phyloP scores from a whole-genome alignment of 1,139 yeast genomes.

The Pichia sp. region DNA sequence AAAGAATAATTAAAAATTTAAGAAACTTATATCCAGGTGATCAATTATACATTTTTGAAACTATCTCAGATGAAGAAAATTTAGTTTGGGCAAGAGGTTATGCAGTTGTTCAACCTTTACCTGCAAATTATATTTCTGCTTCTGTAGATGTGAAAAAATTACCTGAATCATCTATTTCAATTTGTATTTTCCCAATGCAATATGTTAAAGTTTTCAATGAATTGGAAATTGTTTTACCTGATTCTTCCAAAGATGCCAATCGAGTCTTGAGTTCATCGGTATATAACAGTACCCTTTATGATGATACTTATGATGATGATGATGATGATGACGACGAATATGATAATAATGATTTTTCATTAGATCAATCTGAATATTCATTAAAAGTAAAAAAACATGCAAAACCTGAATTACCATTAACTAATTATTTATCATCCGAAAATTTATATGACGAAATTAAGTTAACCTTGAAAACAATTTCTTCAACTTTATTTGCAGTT shows the following conservation, averaged over 20 bases:
- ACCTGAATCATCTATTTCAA: slow-evolving; percentile 46
- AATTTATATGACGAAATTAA: slow-evolving; percentile 51
- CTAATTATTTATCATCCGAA: slow-evolving; percentile 36
- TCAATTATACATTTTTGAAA: slow-evolving; percentile 71
- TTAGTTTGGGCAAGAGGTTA: slow-evolving; percentile 73
- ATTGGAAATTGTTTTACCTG: too few relatives aligned
- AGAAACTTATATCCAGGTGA: slow-evolving; percentile 73
- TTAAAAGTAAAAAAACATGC: slow-evolving; percentile 5
- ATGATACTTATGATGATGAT: slow-evolving; percentile 12
- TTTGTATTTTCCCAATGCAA: slow-evolving; percentile 58
- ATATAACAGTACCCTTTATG: slow-evolving; percentile 20
- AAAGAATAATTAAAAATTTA: slow-evolving; percentile 29
- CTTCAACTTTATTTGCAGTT: slow-evolving; percentile 61
- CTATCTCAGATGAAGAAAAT: slow-evolving; percentile 28
- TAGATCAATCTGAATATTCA: slow-evolving; percentile 4
- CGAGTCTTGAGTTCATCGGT: too few relatives aligned
- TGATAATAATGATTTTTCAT: slow-evolving; percentile 4
- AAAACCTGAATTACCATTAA: slow-evolving; percentile 49
- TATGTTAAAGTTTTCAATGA: slow-evolving; percentile 39
- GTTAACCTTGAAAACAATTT: slow-evolving; percentile 49
- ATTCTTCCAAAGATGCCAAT: too few relatives aligned
- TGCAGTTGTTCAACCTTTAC: slow-evolving; percentile 54
- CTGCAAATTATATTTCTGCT: slow-evolving; percentile 60
- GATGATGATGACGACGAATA: too few relatives aligned
- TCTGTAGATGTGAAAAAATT: slow-evolving; percentile 56